A percentile compares a stretch with the other conserved stretches of the same genome.
These are phyloP conservation scores for Microbotryum violaceum DNA, from an alignment of 1,284 basidiomycete genomes.

Conservation along the genomic window DNA sequence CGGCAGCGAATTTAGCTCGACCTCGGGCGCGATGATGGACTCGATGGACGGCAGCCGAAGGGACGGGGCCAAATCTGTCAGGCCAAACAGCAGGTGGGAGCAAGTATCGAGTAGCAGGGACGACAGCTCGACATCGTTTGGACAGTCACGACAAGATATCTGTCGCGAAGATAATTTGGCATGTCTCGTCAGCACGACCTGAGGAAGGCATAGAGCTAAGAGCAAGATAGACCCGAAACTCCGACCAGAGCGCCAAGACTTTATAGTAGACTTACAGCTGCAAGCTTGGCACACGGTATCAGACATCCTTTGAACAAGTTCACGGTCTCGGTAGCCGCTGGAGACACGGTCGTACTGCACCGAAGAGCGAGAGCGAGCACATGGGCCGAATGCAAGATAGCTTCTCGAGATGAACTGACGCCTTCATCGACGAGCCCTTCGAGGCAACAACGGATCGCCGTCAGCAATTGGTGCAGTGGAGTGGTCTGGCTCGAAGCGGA, in stretches of 20 bases:
- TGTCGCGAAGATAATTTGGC: not conserved
- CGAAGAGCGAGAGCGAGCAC: slow-evolving; percentile 16
- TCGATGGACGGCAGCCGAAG: slow-evolving; percentile 8
- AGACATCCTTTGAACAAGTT: slow-evolving; percentile 20
- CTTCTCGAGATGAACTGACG: not conserved
- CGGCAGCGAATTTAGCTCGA: slow-evolving; percentile 9
- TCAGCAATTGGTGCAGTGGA: slow-evolving; percentile 12
- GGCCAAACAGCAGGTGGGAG: slow-evolving; percentile 18
- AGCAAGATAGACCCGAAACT: too few species aligned
- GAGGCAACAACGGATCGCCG: slow-evolving; percentile 11
- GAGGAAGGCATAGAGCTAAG: too few species aligned
- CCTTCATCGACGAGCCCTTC: not conserved
- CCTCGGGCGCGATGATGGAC: slow-evolving; percentile 2
- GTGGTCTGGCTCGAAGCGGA: not conserved
- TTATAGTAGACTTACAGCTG: slow-evolving; percentile 1
- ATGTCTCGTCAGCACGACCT: not conserved
- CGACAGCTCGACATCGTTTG: slow-evolving; percentile 3
- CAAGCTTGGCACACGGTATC: slow-evolving; percentile 2
- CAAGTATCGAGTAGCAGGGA: slow-evolving; percentile 21
- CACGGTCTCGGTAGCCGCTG: slow-evolving; percentile 2
- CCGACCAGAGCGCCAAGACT: too few species aligned
- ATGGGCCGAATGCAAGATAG: slow-evolving; percentile 7
- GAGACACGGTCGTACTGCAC: slow-evolving; percentile 5
- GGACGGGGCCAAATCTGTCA: slow-evolving; percentile 11
- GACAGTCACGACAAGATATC: not conserved